phyloP scores from a whole-genome alignment of 75 land plant species.

The Pinus albicaulis region DNA sequence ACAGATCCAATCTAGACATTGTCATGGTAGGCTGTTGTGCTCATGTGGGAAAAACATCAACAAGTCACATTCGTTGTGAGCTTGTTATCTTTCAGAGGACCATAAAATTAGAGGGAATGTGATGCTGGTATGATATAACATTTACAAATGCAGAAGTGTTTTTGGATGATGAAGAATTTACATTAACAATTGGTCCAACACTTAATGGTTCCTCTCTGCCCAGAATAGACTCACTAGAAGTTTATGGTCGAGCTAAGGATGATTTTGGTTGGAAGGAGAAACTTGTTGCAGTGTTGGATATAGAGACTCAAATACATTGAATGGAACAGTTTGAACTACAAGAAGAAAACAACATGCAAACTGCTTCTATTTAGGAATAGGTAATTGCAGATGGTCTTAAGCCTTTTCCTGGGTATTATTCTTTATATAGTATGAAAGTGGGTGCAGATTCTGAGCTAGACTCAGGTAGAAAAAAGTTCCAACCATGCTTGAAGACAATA shows the following conservation, averaged over 20 bases:
- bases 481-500: constrained; percentile 68
- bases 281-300: constrained; percentile 81
- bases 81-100: constrained; percentile 76
- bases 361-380: constrained; percentile 75
- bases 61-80: constrained; percentile 90
- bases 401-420: constrained; percentile 64
- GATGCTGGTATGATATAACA: constrained; percentile 98
- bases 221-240: constrained; percentile 90
- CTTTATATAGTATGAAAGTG: constrained; percentile 28
- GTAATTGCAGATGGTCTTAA: constrained; percentile 81
- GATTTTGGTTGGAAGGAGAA: constrained; percentile 99
- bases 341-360: constrained; percentile 54
- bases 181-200: constrained; percentile 71
- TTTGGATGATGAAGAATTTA: constrained; percentile 94
- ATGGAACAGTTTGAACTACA: constrained; percentile 36
- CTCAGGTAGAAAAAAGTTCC: constrained; percentile 54
- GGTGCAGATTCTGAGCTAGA: constrained; percentile 31
- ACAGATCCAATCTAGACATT: constrained; percentile 71
- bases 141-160: constrained; percentile 91
- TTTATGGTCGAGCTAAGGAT: constrained; percentile 96
- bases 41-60: constrained; percentile 90
- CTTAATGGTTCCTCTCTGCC: constrained; percentile 77
- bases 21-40: constrained; percentile 98
- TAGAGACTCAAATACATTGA: constrained; percentile 69
- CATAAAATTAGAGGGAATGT: constrained; percentile 85